phyloP scores from a whole-genome alignment of 2,329 filamentous ascomycete species.

The Cytospora paraplurivora region DNA sequence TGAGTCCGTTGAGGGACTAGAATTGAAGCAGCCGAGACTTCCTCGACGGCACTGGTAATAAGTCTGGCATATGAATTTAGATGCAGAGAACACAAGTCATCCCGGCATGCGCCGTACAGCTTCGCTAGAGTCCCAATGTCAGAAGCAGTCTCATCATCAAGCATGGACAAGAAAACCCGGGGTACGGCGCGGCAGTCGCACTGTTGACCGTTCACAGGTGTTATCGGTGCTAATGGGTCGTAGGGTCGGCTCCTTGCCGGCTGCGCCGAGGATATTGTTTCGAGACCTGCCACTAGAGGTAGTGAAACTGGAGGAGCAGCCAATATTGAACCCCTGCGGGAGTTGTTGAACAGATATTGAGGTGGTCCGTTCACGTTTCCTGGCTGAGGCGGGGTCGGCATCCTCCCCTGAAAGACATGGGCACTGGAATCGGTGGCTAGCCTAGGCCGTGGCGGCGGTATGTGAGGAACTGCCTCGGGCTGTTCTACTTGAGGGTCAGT shows the following conservation, averaged over 20 bases:
- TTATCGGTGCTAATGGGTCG: slow-evolving; percentile 25
- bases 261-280: not conserved
- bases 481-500: slow-evolving; percentile 23
- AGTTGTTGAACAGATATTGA: not conserved
- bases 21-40: not conserved
- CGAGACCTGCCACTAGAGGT: not conserved
- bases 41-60: slow-evolving; percentile 22
- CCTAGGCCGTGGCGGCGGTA: not conserved
- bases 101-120: slow-evolving; percentile 21
- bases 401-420: not conserved
- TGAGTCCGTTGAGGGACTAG: not conserved
- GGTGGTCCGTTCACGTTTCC: slow-evolving; percentile 3
- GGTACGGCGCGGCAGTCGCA: slow-evolving; percentile 23
- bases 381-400: slow-evolving; percentile 1
- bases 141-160: slow-evolving; percentile 12
- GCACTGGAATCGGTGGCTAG: not conserved
- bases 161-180: slow-evolving; percentile 13
- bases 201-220: slow-evolving; percentile 3
- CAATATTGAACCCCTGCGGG: not conserved
- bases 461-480: slow-evolving; percentile 2
- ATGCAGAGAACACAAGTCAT: slow-evolving; percentile 24
- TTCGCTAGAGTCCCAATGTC: slow-evolving; percentile 13
- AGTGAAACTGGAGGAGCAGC: not conserved
- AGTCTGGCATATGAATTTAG: slow-evolving; percentile 23
- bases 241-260: slow-evolving; percentile 18